These are phyloP conservation scores for Verticillium nonalfalfae DNA, from an alignment of 2,329 filamentous ascomycete genomes.

Conservation along the genomic window DNA sequence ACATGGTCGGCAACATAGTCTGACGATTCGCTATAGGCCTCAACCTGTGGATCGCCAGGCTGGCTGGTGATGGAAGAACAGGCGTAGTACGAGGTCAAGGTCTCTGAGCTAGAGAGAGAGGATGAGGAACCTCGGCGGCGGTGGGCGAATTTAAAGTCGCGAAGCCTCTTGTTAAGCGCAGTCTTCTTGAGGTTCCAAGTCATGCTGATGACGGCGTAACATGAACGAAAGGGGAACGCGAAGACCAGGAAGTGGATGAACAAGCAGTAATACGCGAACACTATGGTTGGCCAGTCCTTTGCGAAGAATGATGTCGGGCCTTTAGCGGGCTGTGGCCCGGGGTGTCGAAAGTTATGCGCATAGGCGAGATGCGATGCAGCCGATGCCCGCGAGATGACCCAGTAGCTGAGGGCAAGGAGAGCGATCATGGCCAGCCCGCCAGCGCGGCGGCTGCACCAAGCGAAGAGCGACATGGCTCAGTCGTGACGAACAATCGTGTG, in stretches of 20 bases:
- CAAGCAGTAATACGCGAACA: slow-evolving; percentile 60
- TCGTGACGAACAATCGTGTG: not conserved
- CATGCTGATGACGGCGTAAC: slow-evolving; percentile 54
- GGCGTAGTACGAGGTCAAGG: slow-evolving; percentile 39
- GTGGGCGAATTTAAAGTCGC: slow-evolving; percentile 38
- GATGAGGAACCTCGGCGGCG: slow-evolving; percentile 46
- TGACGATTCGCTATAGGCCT: slow-evolving; percentile 38
- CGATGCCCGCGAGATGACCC: slow-evolving; percentile 46
- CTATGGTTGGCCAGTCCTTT: slow-evolving; percentile 38
- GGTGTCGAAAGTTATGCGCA: slow-evolving; percentile 32
- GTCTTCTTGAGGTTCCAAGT: slow-evolving; percentile 42
- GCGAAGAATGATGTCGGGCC: slow-evolving; percentile 23
- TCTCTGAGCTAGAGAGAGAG: slow-evolving; percentile 51
- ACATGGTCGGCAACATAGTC: slow-evolving; percentile 35
- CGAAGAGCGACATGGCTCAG: slow-evolving; percentile 43
- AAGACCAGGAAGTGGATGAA: slow-evolving; percentile 59
- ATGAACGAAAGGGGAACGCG: slow-evolving; percentile 55
- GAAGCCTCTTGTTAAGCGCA: slow-evolving; percentile 35
- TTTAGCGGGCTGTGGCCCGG: slow-evolving; percentile 19
- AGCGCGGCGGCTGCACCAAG: slow-evolving; percentile 46
- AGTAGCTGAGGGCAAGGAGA: slow-evolving; percentile 44
- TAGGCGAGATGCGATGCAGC: slow-evolving; percentile 27
- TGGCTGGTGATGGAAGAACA: slow-evolving; percentile 43
- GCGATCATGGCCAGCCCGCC: slow-evolving; percentile 49
- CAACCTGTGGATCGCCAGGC: slow-evolving; percentile 42